Evolutionary conservation across 2,329 filamentous ascomycete genomes (phyloP).

Genomic region (Penicillium sp.): DNA sequence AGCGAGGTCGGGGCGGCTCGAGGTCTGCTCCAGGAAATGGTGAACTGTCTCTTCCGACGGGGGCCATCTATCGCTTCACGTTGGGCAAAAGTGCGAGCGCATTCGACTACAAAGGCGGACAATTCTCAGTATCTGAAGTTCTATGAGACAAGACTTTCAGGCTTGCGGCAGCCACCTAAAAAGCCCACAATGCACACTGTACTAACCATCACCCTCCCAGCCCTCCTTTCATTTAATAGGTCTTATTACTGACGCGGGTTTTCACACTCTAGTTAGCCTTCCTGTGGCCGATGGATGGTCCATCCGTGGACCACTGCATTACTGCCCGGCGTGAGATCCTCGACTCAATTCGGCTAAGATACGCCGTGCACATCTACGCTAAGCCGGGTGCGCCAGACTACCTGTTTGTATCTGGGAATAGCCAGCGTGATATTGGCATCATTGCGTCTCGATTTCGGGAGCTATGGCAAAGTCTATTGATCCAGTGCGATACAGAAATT

Average conservation of each 20-base stretch:
- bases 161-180: neutral
- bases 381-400: slow-evolving; percentile 25
- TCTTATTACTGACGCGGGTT: neutral
- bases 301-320: slow-evolving; percentile 40
- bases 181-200: neutral
- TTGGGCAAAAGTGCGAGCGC: slow-evolving; percentile 1
- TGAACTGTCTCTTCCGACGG: neutral
- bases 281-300: slow-evolving; percentile 45
- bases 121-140: neutral
- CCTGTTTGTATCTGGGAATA: slow-evolving; percentile 32
- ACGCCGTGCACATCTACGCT: slow-evolving; percentile 42
- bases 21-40: neutral
- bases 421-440: slow-evolving; percentile 36
- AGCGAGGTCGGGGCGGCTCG: neutral
- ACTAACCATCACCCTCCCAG: neutral
- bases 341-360: slow-evolving; percentile 43
- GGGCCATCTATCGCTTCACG: neutral
- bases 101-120: neutral
- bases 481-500: slow-evolving; percentile 28
- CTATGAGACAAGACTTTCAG: neutral
- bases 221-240: neutral
- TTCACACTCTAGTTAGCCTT: slow-evolving; percentile 10
- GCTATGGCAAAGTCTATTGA: slow-evolving; percentile 30
- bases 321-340: slow-evolving; percentile 44
- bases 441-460: slow-evolving; percentile 31